Conservation (phyloP, 495 filamentous ascomycete genomes). For the Neurospora pannonica region DNA sequence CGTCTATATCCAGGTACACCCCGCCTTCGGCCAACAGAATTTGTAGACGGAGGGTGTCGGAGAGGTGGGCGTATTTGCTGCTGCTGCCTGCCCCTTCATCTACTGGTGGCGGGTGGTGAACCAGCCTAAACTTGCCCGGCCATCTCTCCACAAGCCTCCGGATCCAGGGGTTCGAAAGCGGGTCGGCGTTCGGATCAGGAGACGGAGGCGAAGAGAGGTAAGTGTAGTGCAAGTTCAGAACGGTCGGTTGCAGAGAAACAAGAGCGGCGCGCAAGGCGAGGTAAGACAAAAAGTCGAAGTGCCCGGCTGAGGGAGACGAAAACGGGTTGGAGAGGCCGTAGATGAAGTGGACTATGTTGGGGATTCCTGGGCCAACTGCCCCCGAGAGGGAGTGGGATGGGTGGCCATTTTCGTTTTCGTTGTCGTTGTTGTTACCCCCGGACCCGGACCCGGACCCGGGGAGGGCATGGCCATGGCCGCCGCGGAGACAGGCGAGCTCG, state of each 20-base stretch:
- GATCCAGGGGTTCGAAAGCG: slow-evolving; percentile 35
- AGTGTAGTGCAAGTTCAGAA: slow-evolving; percentile 36
- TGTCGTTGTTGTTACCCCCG: background rate
- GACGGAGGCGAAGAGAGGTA: slow-evolving; percentile 31
- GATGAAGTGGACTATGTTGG: slow-evolving; percentile 39
- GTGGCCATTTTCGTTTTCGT: background rate
- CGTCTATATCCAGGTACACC: slow-evolving; percentile 37
- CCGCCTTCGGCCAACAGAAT: slow-evolving; percentile 34
- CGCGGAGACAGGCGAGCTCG: slow-evolving; percentile 30
- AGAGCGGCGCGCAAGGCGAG: slow-evolving; percentile 35
- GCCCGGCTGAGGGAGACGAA: slow-evolving; percentile 23
- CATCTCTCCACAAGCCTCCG: slow-evolving; percentile 14
- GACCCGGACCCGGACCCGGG: background rate
- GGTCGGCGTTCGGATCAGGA: slow-evolving; percentile 25
- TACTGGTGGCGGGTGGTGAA: slow-evolving; percentile 27
- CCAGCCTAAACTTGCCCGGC: slow-evolving; percentile 27
- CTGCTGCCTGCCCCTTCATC: background rate
- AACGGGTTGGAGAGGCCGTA: slow-evolving; percentile 34
- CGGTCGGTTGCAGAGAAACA: slow-evolving; percentile 32
- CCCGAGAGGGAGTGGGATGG: background rate
- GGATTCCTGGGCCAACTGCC: slow-evolving; percentile 15
- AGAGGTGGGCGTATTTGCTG: slow-evolving; percentile 32
- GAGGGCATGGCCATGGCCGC: slow-evolving; percentile 7
- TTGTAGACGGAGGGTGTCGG: slow-evolving; percentile 36
- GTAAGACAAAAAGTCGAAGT: slow-evolving; percentile 37